phyloP scores from a whole-genome alignment of 2,329 filamentous ascomycete genomes.

The Paradendryphiella salina region DNA sequence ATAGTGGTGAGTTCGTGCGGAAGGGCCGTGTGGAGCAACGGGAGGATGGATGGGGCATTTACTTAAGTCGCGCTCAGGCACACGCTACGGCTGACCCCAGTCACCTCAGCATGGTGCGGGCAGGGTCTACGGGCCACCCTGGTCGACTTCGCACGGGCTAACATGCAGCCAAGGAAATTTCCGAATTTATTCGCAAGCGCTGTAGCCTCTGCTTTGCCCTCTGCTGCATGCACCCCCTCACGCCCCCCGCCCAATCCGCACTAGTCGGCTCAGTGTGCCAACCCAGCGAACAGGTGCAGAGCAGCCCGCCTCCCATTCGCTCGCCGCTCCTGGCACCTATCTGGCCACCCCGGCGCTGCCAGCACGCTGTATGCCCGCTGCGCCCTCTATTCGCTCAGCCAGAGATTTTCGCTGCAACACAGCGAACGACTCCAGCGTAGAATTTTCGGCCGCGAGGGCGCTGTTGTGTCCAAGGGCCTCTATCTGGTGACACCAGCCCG shows the following conservation, averaged over 20 bases:
- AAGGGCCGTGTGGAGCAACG: slow-evolving; percentile 33
- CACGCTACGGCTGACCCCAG: slow-evolving; percentile 11
- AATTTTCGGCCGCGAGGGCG: slow-evolving; percentile 12
- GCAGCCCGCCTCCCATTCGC: slow-evolving; percentile 24
- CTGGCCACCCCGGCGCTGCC: slow-evolving; percentile 27
- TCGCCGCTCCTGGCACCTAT: slow-evolving; percentile 1
- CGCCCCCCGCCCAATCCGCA: slow-evolving; percentile 3
- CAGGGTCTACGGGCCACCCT: slow-evolving; percentile 26
- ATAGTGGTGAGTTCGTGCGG: slow-evolving; percentile 22
- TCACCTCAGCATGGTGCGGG: slow-evolving; percentile 3
- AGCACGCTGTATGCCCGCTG: slow-evolving; percentile 11
- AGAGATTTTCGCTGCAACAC: background rate
- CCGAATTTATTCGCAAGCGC: slow-evolving; percentile 20
- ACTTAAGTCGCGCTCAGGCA: slow-evolving; percentile 36
- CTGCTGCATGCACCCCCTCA: slow-evolving; percentile 30
- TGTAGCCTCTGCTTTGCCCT: slow-evolving; percentile 22
- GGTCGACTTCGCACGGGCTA: slow-evolving; percentile 25
- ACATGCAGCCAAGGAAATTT: slow-evolving; percentile 22
- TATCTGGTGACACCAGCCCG: slow-evolving; percentile 20
- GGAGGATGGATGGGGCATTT: slow-evolving; percentile 33
- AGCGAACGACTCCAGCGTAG: slow-evolving; percentile 3
- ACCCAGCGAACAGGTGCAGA: slow-evolving; percentile 27
- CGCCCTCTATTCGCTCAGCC: slow-evolving; percentile 20
- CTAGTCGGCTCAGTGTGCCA: slow-evolving; percentile 17
- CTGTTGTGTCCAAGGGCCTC: background rate